Conservation (phyloP, 345 rosid genomes). For the Linum usitatissimum region DNA sequence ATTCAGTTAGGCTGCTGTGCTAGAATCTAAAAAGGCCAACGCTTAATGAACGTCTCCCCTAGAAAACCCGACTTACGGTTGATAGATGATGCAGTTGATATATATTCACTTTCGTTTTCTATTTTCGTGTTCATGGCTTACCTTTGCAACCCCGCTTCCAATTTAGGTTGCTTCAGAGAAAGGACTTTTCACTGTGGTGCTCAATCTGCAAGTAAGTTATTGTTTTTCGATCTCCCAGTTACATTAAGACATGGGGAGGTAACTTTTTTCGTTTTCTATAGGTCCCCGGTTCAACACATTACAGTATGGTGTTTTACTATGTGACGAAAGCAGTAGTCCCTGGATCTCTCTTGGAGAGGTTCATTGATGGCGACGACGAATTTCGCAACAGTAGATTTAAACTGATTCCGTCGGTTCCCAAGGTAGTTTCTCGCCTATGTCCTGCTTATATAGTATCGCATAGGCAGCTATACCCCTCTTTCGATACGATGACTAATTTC, state of each 20-base stretch:
- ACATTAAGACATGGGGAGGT: background rate
- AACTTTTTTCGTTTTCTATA: constrained; percentile 21
- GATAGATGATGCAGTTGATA: too few relatives aligned
- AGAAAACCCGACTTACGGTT: too few relatives aligned
- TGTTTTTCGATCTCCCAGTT: background rate
- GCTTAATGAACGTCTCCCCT: too few relatives aligned
- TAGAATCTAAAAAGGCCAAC: too few relatives aligned
- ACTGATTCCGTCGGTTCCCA: constrained; percentile 93
- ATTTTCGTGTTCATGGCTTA: background rate
- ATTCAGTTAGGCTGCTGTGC: too few relatives aligned
- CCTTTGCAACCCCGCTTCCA: background rate
- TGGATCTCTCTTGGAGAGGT: constrained; percentile 85
- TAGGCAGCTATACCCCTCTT: too few relatives aligned
- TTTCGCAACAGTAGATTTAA: constrained; percentile 91
- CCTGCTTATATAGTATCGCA: too few relatives aligned
- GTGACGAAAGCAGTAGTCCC: constrained; percentile 52
- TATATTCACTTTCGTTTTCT: background rate
- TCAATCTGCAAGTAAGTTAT: constrained; percentile 25
- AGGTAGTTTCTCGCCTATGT: constrained; percentile 36
- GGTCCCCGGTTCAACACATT: constrained; percentile 97
- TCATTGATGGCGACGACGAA: constrained; percentile 97
- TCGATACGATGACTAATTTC: background rate
- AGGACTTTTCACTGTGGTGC: constrained; percentile 21
- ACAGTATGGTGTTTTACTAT: constrained; percentile 94
- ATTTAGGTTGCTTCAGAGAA: constrained; percentile 26